phyloP scores from a whole-genome alignment of 202 grass and related monocot species.

The Saccharum hybrid region DNA sequence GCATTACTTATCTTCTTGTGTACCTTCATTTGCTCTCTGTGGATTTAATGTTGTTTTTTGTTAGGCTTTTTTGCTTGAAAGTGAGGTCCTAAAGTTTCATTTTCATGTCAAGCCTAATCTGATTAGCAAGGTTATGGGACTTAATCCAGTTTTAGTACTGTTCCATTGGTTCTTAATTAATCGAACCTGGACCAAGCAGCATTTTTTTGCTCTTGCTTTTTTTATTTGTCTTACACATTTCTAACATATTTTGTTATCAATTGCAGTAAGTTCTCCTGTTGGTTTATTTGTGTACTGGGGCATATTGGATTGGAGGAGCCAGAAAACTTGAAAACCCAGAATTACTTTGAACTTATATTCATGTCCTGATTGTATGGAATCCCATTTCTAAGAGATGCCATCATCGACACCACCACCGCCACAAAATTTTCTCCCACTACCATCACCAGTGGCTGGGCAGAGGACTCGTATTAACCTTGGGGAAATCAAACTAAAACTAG shows the following conservation, averaged over 20 bases:
- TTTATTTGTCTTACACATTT: neutral
- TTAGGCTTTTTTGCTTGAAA: neutral
- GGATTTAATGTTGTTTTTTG: neutral
- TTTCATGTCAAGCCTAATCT: neutral
- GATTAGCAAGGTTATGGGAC: neutral
- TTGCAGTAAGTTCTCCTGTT: slow-evolving; percentile 31
- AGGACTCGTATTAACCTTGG: slow-evolving; percentile 42
- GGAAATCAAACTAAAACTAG: slow-evolving; percentile 50
- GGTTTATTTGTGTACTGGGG: slow-evolving; percentile 3
- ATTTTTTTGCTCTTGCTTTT: neutral
- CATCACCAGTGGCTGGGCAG: slow-evolving; percentile 3
- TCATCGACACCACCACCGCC: slow-evolving; percentile 25
- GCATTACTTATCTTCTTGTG: neutral
- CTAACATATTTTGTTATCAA: neutral
- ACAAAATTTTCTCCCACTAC: slow-evolving; percentile 24
- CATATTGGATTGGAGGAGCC: slow-evolving; percentile 2
- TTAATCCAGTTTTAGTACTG: neutral
- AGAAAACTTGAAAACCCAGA: neutral
- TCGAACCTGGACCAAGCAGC: neutral
- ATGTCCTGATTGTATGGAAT: slow-evolving; percentile 36
- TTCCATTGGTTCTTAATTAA: slow-evolving; percentile 10
- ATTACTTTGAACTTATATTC: slow-evolving; percentile 15
- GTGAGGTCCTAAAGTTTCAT: neutral
- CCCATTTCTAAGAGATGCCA: slow-evolving; percentile 35
- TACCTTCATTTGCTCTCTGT: neutral